Evolutionary conservation across 208 protist species (phyloP).

Genomic region (Acanthamoeba royreba): DNA sequence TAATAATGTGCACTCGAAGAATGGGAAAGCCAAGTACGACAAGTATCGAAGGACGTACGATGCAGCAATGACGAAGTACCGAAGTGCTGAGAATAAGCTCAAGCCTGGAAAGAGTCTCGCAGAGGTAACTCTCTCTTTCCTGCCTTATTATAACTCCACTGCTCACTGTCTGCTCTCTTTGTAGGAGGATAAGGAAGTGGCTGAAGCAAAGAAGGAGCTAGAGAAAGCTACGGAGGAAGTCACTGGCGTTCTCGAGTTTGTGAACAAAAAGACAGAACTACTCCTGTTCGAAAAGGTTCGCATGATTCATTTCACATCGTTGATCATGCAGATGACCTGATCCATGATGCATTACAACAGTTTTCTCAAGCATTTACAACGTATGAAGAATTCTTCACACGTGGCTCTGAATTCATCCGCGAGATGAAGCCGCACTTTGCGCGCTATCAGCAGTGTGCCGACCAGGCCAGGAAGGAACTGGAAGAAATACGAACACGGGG

Average conservation of each 20-base stretch:
- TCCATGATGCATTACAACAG: no score
- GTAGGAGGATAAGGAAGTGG: not conserved
- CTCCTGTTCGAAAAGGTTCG: not conserved
- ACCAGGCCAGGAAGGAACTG: not conserved
- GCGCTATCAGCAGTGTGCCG: not conserved
- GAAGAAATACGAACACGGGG: not conserved
- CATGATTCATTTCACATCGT: no score
- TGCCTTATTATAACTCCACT: not conserved
- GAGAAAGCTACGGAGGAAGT: not conserved
- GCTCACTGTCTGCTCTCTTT: not conserved
- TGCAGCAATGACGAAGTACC: not conserved
- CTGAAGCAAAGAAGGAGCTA: not conserved
- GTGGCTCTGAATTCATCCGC: not conserved
- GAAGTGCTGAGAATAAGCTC: not conserved
- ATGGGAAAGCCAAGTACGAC: not conserved
- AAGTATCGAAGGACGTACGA: not conserved
- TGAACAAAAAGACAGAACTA: not conserved
- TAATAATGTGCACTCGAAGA: not conserved
- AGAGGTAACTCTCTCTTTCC: not conserved
- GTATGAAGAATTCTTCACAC: constrained; percentile 3
- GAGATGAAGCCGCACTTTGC: not conserved
- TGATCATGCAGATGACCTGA: no score
- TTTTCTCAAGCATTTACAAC: not conserved
- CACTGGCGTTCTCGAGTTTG: not conserved
- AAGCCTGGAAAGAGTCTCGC: not conserved